Conservation (phyloP, 139 green algal genomes). For the Diplosphaera chodatii region DNA sequence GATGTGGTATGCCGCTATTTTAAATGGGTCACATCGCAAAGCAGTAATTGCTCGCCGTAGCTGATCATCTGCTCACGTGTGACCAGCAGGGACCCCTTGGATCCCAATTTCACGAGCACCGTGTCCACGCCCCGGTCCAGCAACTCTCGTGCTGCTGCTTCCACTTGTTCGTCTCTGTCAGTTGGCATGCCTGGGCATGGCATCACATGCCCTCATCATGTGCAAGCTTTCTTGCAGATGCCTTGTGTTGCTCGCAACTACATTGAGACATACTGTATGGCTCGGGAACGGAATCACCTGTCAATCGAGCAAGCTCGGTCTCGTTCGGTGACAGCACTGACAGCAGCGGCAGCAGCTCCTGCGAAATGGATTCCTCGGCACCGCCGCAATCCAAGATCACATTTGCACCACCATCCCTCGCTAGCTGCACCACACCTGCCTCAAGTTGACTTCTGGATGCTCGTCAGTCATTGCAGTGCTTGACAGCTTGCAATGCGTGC, state of each 20-base stretch:
- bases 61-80: constrained; percentile 7
- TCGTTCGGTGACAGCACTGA: constrained; percentile 81
- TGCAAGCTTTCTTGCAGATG: too few species aligned
- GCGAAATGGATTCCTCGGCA: constrained; percentile 50
- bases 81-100: constrained; percentile 69
- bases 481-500: too few species aligned
- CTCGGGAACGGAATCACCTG: too few species aligned
- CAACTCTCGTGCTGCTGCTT: constrained; percentile 45
- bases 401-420: constrained; percentile 49
- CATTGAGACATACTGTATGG: too few species aligned
- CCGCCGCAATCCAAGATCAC: constrained; percentile 82
- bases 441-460: too few species aligned
- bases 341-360: constrained; percentile 57
- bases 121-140: constrained; percentile 42
- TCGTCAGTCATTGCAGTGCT: too few species aligned
- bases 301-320: constrained; percentile 75
- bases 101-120: constrained; percentile 84
- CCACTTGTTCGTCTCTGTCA: constrained; percentile 33
- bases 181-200: constrained; percentile 54
- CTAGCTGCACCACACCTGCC: constrained; percentile 33
- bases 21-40: too few species aligned
- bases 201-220: too few species aligned
- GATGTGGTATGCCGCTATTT: too few species aligned
- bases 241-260: too few species aligned
- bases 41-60: too few species aligned